Percentiles rank a stretch among this genome's conserved stretches.
Evolutionary conservation across 345 rosid genomes (phyloP).

Genomic region (Abelmoschus esculentus): DNA sequence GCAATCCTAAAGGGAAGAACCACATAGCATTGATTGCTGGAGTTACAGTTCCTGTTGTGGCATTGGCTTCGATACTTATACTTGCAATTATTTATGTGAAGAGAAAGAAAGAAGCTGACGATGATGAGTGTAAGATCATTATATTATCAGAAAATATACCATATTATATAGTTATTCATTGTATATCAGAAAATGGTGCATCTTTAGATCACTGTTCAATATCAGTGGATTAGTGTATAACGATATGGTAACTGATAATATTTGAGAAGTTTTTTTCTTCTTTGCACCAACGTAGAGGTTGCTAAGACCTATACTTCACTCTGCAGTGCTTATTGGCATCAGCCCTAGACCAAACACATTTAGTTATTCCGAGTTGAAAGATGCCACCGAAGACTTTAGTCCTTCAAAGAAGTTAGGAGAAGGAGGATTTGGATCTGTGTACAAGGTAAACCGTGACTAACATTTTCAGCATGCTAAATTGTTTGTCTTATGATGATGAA

Average conservation of each 20-base stretch:
- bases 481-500: background rate
- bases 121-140: constrained; percentile 19
- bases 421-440: constrained; percentile 33
- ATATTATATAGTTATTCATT: no score
- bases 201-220: no score
- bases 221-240: no score
- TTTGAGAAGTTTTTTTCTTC: no score
- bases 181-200: no score
- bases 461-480: background rate
- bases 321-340: constrained; percentile 25
- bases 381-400: constrained; percentile 25
- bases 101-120: background rate
- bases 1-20: constrained; percentile 11
- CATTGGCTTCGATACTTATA: constrained; percentile 12
- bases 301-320: background rate
- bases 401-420: constrained; percentile 30
- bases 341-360: constrained; percentile 24
- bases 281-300: no score
- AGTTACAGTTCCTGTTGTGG: constrained; percentile 13
- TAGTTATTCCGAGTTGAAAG: constrained; percentile 23
- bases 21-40: constrained; percentile 20
- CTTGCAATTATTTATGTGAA: constrained; percentile 2
- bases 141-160: background rate
- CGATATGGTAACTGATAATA: no score
- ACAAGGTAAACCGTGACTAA: constrained; percentile 18